A percentile compares a stretch with the other conserved stretches of the same genome.
Evolutionary conservation across 768 basidiomycete genomes (phyloP).

Genomic region (Lepiota brunneoincarnata): DNA sequence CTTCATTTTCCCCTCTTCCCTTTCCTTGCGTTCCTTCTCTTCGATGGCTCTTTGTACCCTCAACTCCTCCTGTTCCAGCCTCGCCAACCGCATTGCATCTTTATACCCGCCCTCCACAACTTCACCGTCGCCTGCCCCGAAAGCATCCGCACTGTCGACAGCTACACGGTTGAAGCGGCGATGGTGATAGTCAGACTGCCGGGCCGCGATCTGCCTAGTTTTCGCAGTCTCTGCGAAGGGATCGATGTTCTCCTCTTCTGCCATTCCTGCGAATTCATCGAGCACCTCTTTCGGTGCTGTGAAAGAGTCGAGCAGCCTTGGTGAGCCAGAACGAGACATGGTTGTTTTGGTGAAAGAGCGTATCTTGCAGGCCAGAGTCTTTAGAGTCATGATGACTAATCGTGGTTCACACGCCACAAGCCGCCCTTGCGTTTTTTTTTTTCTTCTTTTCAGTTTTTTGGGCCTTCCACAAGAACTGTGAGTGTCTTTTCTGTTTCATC

Average conservation of each 20-base stretch:
- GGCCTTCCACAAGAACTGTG: constrained; percentile 1
- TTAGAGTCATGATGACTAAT: constrained; percentile 29
- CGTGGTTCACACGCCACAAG: constrained; percentile 30
- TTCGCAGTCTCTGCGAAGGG: constrained; percentile 92
- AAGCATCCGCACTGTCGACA: constrained; percentile 79
- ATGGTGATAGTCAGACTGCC: constrained; percentile 94
- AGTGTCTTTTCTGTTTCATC: constrained; percentile 6
- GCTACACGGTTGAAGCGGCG: constrained; percentile 85
- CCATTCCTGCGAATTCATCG: constrained; percentile 90
- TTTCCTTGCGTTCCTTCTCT: constrained; percentile 79
- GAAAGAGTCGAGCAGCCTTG: constrained; percentile 84
- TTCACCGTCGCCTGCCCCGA: constrained; percentile 65
- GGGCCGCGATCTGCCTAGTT: constrained; percentile 88
- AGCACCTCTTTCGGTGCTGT: constrained; percentile 93
- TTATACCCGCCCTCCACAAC: constrained; percentile 88
- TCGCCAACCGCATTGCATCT: constrained; percentile 90
- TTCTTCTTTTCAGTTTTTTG: constrained; percentile 9
- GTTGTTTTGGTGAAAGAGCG: constrained; percentile 8
- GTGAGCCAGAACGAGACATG: constrained; percentile 58
- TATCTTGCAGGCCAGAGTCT: constrained; percentile 17
- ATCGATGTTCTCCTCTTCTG: constrained; percentile 90
- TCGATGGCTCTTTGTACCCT: constrained; percentile 82
- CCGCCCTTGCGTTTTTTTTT: constrained; percentile 17
- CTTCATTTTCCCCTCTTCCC: constrained; percentile 71
- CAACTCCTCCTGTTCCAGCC: constrained; percentile 91